Evolutionary conservation across 2,329 filamentous ascomycete genomes (phyloP).

Genomic region (Aspergillus sp.): DNA sequence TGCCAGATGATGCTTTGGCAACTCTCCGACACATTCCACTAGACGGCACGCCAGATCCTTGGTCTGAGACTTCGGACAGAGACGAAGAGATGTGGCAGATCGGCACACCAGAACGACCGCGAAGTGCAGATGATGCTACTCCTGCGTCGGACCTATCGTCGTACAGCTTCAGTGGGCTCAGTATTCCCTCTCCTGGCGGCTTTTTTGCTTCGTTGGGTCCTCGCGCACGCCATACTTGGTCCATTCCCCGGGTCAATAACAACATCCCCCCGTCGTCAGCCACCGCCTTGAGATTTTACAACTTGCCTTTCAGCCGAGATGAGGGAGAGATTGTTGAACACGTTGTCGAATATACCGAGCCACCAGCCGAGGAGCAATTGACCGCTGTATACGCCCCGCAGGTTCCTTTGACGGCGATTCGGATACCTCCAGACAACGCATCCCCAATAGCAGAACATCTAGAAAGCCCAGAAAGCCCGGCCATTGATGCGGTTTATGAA

Average conservation of each 20-base stretch:
- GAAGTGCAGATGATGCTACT: slow-evolving; percentile 44
- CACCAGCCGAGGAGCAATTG: slow-evolving; percentile 32
- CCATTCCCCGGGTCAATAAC: slow-evolving; percentile 56
- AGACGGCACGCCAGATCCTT: slow-evolving; percentile 42
- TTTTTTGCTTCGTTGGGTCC: slow-evolving; percentile 86
- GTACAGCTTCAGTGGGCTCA: slow-evolving; percentile 74
- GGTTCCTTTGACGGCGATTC: slow-evolving; percentile 44
- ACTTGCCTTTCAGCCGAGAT: slow-evolving; percentile 68
- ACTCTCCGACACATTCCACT: slow-evolving; percentile 73
- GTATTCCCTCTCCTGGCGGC: slow-evolving; percentile 85
- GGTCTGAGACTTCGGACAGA: slow-evolving; percentile 43
- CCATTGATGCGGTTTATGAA: slow-evolving; percentile 41
- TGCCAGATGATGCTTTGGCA: slow-evolving; percentile 77
- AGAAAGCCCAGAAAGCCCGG: slow-evolving; percentile 28
- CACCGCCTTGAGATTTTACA: slow-evolving; percentile 90
- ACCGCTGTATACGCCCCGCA: slow-evolving; percentile 33
- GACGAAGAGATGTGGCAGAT: slow-evolving; percentile 65
- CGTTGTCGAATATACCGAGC: slow-evolving; percentile 59
- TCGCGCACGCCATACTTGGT: slow-evolving; percentile 78
- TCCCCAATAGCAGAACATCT: slow-evolving; percentile 22
- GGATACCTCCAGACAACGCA: slow-evolving; percentile 43
- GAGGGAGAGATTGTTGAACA: slow-evolving; percentile 60
- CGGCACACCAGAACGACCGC: slow-evolving; percentile 49
- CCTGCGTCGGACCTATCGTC: slow-evolving; percentile 59
- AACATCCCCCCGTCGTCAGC: slow-evolving; percentile 70